phyloP scores from a whole-genome alignment of 2,329 filamentous ascomycete genomes.

The Diatrype stigma region DNA sequence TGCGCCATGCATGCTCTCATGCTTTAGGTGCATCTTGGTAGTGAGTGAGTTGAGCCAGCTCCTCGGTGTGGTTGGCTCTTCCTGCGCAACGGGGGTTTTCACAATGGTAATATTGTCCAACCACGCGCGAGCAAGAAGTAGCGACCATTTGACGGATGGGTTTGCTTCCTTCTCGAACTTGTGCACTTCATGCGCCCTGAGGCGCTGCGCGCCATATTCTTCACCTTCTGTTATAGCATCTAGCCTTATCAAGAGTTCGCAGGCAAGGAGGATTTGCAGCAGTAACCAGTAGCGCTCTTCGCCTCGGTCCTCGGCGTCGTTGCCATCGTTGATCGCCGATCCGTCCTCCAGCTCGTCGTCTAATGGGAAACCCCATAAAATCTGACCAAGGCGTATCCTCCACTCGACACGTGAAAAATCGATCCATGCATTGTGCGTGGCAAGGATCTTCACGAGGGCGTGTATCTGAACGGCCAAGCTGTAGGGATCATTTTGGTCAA shows the following conservation, averaged over 20 bases:
- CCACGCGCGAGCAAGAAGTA: conserved; percentile 61
- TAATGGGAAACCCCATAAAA: conserved; percentile 58
- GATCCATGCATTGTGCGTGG: conserved; percentile 64
- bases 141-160: conserved; percentile 61
- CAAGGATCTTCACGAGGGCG: conserved; percentile 61
- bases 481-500: conserved; percentile 55
- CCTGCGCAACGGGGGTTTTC: conserved; percentile 34
- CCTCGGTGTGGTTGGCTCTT: conserved; percentile 29
- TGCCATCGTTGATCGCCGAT: conserved; percentile 46
- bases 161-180: conserved; percentile 60
- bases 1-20: conserved; percentile 29
- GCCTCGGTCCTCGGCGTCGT: conserved; percentile 45
- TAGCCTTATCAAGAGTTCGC: conserved; percentile 60
- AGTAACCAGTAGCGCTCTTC: conserved; percentile 65
- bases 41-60: conserved; percentile 57
- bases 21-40: conserved; percentile 45
- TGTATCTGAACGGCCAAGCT: conserved; percentile 68
- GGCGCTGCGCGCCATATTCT: conserved; percentile 47
- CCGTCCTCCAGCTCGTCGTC: conserved; percentile 52
- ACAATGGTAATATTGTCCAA: conserved; percentile 63
- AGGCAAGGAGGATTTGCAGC: conserved; percentile 60
- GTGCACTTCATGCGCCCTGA: conserved; percentile 53
- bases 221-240: conserved; percentile 60
- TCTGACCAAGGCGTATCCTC: conserved; percentile 68
- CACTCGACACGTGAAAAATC: conserved; percentile 73